Evolutionary conservation across 805 yeast species (phyloP).

Genomic region (Brettanomyces custersianus): DNA sequence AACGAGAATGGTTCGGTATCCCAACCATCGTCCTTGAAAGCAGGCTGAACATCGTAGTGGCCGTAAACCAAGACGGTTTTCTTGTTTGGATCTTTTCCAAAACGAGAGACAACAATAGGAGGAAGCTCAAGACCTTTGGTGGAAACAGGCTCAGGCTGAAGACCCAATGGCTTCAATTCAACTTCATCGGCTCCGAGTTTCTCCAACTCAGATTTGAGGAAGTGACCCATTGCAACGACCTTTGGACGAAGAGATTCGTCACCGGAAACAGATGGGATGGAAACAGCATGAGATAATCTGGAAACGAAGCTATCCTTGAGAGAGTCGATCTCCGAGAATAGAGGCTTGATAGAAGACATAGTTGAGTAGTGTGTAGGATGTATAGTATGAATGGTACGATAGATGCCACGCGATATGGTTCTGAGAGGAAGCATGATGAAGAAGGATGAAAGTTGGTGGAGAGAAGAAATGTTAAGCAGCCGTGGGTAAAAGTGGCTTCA

Average conservation of each 20-base stretch:
- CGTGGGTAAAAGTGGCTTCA: background rate
- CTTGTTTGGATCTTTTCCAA: slow-evolving; percentile 73
- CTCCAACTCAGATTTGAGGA: slow-evolving; percentile 60
- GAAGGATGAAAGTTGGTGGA: background rate
- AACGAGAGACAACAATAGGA: slow-evolving; percentile 87
- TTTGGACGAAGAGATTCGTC: slow-evolving; percentile 84
- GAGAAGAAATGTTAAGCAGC: background rate
- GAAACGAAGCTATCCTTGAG: slow-evolving; percentile 67
- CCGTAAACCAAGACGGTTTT: slow-evolving; percentile 90
- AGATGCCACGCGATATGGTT: too few relatives aligned
- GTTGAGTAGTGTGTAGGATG: background rate
- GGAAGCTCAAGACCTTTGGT: slow-evolving; percentile 68
- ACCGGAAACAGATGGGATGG: slow-evolving; percentile 89
- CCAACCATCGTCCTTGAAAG: slow-evolving; percentile 91
- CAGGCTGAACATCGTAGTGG: slow-evolving; percentile 98
- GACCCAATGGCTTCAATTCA: slow-evolving; percentile 74
- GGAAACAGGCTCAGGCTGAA: slow-evolving; percentile 85
- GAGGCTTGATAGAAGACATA: slow-evolving; percentile 18
- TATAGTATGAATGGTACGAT: too few relatives aligned
- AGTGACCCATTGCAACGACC: slow-evolving; percentile 85
- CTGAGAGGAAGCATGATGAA: background rate
- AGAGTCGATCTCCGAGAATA: slow-evolving; percentile 58
- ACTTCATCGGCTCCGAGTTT: slow-evolving; percentile 75
- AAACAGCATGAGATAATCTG: slow-evolving; percentile 75
- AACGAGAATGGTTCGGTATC: slow-evolving; percentile 80